Percentiles rank a stretch among this genome's conserved stretches.
Evolutionary conservation across 192 early-diverging fungal species (phyloP).

Genomic region (Chytriomyces hyalinus): DNA sequence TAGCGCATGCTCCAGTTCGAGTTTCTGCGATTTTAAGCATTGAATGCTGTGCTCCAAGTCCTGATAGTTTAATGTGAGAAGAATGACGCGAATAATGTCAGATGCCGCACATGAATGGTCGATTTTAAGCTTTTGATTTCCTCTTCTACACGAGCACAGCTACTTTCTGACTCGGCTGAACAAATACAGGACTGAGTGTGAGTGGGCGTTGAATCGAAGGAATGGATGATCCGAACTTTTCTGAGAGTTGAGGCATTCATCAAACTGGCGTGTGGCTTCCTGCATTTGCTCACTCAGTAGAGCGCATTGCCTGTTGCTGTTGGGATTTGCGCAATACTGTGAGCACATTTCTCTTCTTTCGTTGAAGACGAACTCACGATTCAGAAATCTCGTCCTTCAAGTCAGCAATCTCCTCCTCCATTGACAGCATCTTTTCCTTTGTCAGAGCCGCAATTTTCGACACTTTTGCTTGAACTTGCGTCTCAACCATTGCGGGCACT

Average conservation of each 20-base stretch:
- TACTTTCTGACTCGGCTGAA: neutral
- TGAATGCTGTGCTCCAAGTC: neutral
- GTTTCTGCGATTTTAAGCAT: neutral
- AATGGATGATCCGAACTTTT: conserved; percentile 15
- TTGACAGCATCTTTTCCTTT: neutral
- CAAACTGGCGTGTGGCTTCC: conserved; percentile 7
- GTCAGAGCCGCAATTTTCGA: neutral
- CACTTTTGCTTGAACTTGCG: neutral
- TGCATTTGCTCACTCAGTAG: conserved; percentile 6
- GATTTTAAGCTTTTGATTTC: neutral
- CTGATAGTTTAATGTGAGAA: neutral
- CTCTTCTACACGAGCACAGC: neutral
- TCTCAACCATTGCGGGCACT: neutral
- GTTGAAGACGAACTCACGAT: neutral
- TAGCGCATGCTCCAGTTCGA: neutral
- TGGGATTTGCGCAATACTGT: neutral
- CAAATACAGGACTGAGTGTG: neutral
- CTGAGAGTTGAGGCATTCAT: conserved; percentile 13
- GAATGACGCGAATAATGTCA: too few species aligned
- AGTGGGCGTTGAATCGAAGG: neutral
- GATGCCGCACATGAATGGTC: too few species aligned
- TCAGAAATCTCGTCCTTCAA: conserved; percentile 21
- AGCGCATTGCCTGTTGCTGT: neutral
- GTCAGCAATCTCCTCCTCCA: conserved; percentile 10
- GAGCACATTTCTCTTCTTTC: neutral